A percentile compares a stretch with the other conserved stretches of the same genome.
Evolutionary conservation across 2,329 filamentous ascomycete genomes (phyloP).

Genomic region (Metarhizium sp.): DNA sequence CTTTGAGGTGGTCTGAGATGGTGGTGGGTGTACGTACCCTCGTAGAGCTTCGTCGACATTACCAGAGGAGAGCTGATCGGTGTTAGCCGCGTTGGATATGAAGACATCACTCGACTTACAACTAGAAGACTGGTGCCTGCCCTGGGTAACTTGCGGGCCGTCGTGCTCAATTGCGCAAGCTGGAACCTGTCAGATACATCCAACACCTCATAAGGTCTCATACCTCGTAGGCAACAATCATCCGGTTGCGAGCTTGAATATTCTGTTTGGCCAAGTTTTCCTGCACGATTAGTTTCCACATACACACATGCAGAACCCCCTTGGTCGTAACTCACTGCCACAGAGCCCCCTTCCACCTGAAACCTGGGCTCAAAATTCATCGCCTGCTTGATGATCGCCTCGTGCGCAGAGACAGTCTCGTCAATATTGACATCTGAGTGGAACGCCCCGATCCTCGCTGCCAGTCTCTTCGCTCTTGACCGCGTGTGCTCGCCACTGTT

Average conservation of each 20-base stretch:
- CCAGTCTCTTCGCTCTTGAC: conserved; percentile 52
- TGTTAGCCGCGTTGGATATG: too few species aligned
- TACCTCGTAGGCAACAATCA: conserved; percentile 49
- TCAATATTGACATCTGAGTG: conserved; percentile 71
- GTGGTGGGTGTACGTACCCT: not conserved
- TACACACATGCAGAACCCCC: too few species aligned
- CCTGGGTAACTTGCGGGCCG: conserved; percentile 41
- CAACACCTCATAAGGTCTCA: too few species aligned
- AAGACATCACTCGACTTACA: not conserved
- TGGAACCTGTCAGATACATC: conserved; percentile 14
- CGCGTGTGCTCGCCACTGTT: conserved; percentile 59
- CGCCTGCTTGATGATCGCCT: conserved; percentile 17
- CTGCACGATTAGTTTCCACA: not conserved
- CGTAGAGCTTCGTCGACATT: conserved; percentile 41
- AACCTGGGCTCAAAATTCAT: conserved; percentile 19
- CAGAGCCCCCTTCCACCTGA: conserved; percentile 24
- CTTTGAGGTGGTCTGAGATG: not conserved
- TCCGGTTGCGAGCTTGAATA: conserved; percentile 54
- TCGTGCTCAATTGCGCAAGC: conserved; percentile 52
- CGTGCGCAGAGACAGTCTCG: conserved; percentile 34
- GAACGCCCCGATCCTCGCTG: conserved; percentile 55
- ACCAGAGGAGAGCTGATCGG: conserved; percentile 38
- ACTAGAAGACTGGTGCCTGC: conserved; percentile 50
- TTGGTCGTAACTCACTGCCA: conserved; percentile 21
- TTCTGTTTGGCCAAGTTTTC: conserved; percentile 58